Evolutionary conservation across 805 yeast genomes (phyloP), one percentile per base, ranked within the genome.

Genomic region (Candida succiphila): DNA sequence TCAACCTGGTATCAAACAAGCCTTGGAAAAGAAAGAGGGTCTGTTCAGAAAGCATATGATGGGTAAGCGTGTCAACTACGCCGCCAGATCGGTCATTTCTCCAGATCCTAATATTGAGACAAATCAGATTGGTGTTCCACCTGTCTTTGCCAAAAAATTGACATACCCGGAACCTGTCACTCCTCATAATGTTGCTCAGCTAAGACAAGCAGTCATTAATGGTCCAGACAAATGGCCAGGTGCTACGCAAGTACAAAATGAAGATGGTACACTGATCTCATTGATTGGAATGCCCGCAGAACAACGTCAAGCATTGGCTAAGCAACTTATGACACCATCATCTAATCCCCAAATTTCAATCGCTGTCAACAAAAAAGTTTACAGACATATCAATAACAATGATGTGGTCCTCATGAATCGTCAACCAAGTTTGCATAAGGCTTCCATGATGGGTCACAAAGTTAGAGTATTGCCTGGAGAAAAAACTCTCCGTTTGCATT

Each of bases 141-240:
- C 98, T 1, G 98, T 94, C 13, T 92, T 92, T 51, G 99, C 99
- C 14, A 78, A 74, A 39, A 89, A 88, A 57, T 69, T 92, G 47
- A 92, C 99, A 0, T 94, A 88, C 53, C 98, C 98, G 2, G 99
- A 92, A 61, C 98, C 98, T 0, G 98, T 92, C 10, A 94, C 98
- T 7, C 62, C 89, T 16, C 79, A 85, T 56, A 92, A 92, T 52
- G 86, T 84, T 41, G 78, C 88, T 28, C 95, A 85, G 56, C 65
- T 92, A 54, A 77, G 97, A 53, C 81, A 81, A 59, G 96, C 96
- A 3, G 96, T 94, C 23, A 84, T 88, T 36, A 92, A 94, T 60
- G 99, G 99, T 48, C 97, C 99, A 21, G 88, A 85, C 41, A 75
- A 72, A 47, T 94, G 98, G 98, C 99, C 99, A 10, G 99, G 99